A percentile compares a stretch with the other conserved stretches of the same genome.
These are phyloP conservation scores for Tetrapyrgos nigripes DNA, from an alignment of 1,284 basidiomycete species.

Conservation along the genomic window DNA sequence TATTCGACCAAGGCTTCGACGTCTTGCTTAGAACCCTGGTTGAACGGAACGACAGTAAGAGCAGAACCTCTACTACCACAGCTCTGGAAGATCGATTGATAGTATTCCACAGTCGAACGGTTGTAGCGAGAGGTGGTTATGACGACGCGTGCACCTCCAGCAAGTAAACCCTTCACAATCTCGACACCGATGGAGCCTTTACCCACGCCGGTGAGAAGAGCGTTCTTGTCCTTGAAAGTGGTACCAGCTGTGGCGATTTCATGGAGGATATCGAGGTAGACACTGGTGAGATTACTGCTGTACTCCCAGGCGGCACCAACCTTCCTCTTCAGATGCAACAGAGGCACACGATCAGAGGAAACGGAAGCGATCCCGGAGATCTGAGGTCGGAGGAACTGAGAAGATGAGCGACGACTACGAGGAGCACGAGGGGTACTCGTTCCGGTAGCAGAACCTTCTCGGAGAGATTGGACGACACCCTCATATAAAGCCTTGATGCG, in stretches of 20 bases:
- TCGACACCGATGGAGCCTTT: conserved; percentile 98
- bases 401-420: conserved; percentile 86
- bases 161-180: conserved; percentile 94
- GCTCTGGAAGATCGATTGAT: conserved; percentile 97
- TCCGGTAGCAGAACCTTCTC: conserved; percentile 69
- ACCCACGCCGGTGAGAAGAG: conserved; percentile 96
- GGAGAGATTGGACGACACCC: conserved; percentile 88
- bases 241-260: conserved; percentile 99
- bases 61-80: conserved; percentile 95
- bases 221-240: conserved; percentile 98
- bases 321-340: conserved; percentile 96
- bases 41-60: conserved; percentile 97
- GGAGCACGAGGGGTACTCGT: conserved; percentile 46
- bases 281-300: conserved; percentile 94
- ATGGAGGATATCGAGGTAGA: conserved; percentile 95
- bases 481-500: conserved; percentile 97
- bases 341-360: conserved; percentile 90
- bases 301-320: conserved; percentile 97
- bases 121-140: conserved; percentile 97
- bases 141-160: conserved; percentile 95
- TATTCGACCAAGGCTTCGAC: conserved; percentile 98
- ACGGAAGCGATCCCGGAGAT: conserved; percentile 79
- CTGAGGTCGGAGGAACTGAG: conserved; percentile 94
- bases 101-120: conserved; percentile 95
- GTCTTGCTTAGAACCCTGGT: conserved; percentile 97